These are phyloP conservation scores for Ganoderma lingzhi DNA, from an alignment of 1,284 basidiomycete species.

Conservation along the genomic window DNA sequence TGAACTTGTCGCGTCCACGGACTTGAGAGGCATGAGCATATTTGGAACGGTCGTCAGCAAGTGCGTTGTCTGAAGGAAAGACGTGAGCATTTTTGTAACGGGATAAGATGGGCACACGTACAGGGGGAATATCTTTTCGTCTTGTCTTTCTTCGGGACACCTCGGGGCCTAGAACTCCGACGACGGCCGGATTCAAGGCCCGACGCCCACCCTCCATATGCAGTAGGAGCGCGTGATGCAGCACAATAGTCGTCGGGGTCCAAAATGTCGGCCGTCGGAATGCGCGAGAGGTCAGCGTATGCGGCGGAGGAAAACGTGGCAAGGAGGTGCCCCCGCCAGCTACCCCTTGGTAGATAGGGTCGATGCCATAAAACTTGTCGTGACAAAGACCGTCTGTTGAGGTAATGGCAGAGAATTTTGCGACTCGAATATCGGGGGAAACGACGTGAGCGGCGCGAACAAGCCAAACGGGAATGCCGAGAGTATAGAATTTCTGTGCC, in stretches of 20 bases:
- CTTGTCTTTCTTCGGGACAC: too few relatives aligned
- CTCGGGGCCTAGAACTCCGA: too few relatives aligned
- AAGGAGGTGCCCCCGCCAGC: neutral
- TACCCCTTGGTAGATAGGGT: neutral
- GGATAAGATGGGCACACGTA: too few relatives aligned
- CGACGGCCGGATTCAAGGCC: too few relatives aligned
- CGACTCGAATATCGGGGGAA: neutral
- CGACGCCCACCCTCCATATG: too few relatives aligned
- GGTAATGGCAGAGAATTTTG: too few relatives aligned
- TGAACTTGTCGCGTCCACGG: constrained; percentile 18
- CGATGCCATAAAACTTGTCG: too few relatives aligned
- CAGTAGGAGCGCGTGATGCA: too few relatives aligned
- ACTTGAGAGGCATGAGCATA: neutral
- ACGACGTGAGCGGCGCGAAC: neutral
- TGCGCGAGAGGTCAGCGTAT: neutral
- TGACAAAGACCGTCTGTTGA: too few relatives aligned
- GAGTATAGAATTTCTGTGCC: neutral
- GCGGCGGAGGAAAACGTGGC: neutral
- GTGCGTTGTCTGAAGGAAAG: too few relatives aligned
- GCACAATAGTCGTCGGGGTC: neutral
- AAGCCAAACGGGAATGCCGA: constrained; percentile 15
- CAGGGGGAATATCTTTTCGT: neutral
- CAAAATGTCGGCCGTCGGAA: neutral
- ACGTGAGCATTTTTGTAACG: too few relatives aligned
- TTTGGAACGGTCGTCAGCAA: too few relatives aligned